Base-by-base conservation (phyloP, 2,329 filamentous ascomycete genomes). In the Colletotrichum sidae region DNA sequence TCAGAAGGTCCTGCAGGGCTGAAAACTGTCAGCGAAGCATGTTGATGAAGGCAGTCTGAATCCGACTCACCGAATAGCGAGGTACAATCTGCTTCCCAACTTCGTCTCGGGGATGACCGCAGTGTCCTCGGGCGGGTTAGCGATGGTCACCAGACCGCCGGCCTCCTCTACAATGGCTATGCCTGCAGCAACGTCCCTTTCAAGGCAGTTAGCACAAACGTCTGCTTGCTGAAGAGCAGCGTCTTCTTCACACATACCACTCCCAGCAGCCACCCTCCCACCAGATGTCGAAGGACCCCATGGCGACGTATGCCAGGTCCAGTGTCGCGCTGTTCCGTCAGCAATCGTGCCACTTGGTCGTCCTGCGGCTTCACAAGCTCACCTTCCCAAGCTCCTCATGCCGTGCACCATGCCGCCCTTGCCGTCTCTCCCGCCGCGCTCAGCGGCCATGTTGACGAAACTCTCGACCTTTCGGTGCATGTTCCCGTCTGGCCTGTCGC, bases 241-340 rank as follows among this genome's bases (percentile, higher is more conserved):
- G 2, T 34, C 45, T n/a, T 9, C 25, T 8, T 35, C 25, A 67
- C 2, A 75, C 83, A 69, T 71, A 89, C 88, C 91, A 94, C 76
- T 93, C 92, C 91, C 91, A 93, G 72, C 90, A 93, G 0, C 91
- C 91, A 3, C 90, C 91, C 73, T 94, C 91, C 91, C 91, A 94
- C 91, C 91, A 93, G 10, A 93, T 92, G 76, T 94, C 91, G 69
- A 93, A 89, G 0, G 88, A 82, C 0, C 91, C 91, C 84, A 91
- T 91, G 11, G 92, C 91, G 9, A 88, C 87, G 74, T 93, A 94
- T 0, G 90, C 91, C 53, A 94, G 77, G 75, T 93, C 91, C 58
- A 94, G 73, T 2, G 91, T 92, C 8, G 91, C 91, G 72, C 90
- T 90, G 4, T 8, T 8, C 55, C 45, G 38, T 65, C 39, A 65